Evolutionary conservation across 2,329 filamentous ascomycete genomes (phyloP), one percentile per base, ranked within the genome.

Genomic region (Periconia sp.): DNA sequence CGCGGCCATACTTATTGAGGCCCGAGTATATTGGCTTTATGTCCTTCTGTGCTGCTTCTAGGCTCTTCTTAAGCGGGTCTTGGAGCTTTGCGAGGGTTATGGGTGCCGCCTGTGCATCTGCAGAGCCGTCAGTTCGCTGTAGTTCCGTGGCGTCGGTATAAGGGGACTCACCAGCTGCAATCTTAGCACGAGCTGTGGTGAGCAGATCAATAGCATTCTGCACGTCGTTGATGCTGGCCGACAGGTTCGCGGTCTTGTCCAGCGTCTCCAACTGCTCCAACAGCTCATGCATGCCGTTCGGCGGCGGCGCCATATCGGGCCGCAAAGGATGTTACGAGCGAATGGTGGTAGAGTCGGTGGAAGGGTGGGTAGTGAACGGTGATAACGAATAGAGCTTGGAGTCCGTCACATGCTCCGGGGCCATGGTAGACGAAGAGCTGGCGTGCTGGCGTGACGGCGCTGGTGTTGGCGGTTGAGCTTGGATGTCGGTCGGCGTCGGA

Each of bases 61-160:
- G 86, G 1, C 86, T 84, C 37, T 86, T 78, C 63, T 92, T 94
- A 43, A 96, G 78, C 0, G 92, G 89, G 52, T 88, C 92, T 66
- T 96, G 91, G 13, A 96, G 81, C 65, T 87, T 92, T 21, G 88
- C 87, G 58, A 97, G 81, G 18, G 85, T 87, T 46, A 92, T 77
- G 29, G 85, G 83, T 12, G 89, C 85, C 26, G 82, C 82, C 51
- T 85, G 83, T 17, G 87, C 83, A 60, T 91, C 87, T 81, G 70
- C 33, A 31, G 29, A 33, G 21, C 19, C 24, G 13, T 24, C 43
- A 25, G 51, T 62, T 36, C 63, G 57, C 42, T 44, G 29, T 43
- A n/a, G 37, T 25, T 18, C 31, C 23, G 24, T 69, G 71, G 73
- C 41, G 25, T 15, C 21, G 28, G 22, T 36, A 43, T 18, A 36